Evolutionary conservation across 345 rosid species (phyloP), one percentile per base, ranked within the genome.

Genomic region (Aquilaria yunnanensis): DNA sequence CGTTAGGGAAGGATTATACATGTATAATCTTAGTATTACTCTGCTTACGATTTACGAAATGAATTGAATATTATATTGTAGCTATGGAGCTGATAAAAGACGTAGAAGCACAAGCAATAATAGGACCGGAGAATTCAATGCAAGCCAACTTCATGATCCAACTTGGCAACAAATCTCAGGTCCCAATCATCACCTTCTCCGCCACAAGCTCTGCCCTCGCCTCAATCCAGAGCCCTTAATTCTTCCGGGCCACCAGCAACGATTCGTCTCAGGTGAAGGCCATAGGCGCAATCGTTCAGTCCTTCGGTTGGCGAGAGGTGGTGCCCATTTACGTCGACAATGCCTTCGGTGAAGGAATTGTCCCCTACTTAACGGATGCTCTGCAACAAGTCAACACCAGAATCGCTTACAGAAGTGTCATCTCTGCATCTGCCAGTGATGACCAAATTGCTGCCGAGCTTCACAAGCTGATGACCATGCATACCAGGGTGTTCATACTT

Each of bases 101-200:
- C 14, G 49, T 48, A 23, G 31, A 51, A 50, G 52, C 37, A 47
- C 56, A 61, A 9, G 65, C 65, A 13, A 33, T 50, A 14, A 23
- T 62, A 14, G 57, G 54, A 16, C 57, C 50, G 0, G 54, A 62
- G 34, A 29, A 16, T 14, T 61, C 65, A 14, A 45, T 5, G 11
- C 49, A n/a, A 16, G 12, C 45, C 3, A 62, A 10, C 48, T 51
- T 62, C 43, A 16, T 37, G 29, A 31, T 32, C 8, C 49, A 51
- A 3, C 33, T 75, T 0, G 79, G 86, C 43, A 43, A 59, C 23
- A 80, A 71, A 51, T 56, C 80, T 56, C 79, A 73, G 10, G 81
- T 88, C 31, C 93, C 96, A 0, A 76, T 75, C 14, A 60, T 87
- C n/a, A 71, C 85, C 33, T 77, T 79, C 66, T 72, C 82, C 1